These are phyloP conservation scores for Gracilaria gracilis DNA, from an alignment of 23 red algal genomes.

Conservation along the genomic window DNA sequence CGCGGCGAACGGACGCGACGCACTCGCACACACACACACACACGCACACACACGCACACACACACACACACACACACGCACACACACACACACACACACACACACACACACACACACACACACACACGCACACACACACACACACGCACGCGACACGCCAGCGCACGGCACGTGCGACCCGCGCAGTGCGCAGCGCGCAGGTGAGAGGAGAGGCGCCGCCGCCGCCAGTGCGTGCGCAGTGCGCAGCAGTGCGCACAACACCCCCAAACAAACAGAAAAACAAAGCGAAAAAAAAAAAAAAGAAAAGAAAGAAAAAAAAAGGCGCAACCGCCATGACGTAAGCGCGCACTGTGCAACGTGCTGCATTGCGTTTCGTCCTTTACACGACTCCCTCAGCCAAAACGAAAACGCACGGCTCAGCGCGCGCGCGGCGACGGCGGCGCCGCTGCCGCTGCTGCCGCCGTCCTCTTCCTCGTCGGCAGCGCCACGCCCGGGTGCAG, in stretches of 20 bases:
- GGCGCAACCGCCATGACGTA: background rate
- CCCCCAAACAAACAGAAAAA: background rate
- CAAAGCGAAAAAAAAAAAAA: background rate
- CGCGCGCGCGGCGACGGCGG: too few relatives aligned
- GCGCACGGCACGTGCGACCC: background rate
- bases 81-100: too few relatives aligned
- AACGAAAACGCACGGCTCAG: too few relatives aligned
- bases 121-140: background rate
- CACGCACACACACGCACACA: too few relatives aligned
- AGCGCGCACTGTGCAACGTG: too few relatives aligned
- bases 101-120: too few relatives aligned
- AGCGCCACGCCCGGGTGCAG: conserved; percentile 54
- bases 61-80: too few relatives aligned
- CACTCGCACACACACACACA: background rate
- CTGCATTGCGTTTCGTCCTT: background rate
- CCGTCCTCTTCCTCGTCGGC: background rate
- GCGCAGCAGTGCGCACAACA: background rate
- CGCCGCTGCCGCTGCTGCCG: too few relatives aligned
- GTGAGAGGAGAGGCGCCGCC: background rate
- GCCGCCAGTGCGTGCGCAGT: conserved; percentile 5
- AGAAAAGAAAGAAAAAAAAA: conserved; percentile 10
- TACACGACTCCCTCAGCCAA: background rate
- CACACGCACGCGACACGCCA: too few relatives aligned
- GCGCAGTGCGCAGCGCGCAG: background rate
- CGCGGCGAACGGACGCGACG: too few relatives aligned